Conservation (phyloP, 73 alveolate genomes). For the Strombidium stylifer region DNA sequence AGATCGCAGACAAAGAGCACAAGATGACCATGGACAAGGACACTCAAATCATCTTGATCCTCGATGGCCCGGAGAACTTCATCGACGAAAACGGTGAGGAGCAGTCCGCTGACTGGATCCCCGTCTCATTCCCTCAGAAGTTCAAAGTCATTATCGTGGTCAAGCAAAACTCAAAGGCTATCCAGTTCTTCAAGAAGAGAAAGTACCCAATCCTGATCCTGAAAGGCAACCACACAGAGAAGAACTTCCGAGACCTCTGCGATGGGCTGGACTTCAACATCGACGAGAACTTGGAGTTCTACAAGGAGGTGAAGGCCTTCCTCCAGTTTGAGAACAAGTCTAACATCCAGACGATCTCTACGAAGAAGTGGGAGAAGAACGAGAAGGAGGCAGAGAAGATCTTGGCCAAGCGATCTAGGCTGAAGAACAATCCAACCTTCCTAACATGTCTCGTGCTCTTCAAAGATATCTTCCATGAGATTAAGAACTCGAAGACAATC, state of each 20-base stretch:
- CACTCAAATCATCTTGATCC: conserved; percentile 53
- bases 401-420: conserved; percentile 9
- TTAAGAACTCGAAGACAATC: no score
- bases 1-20: conserved; percentile 52
- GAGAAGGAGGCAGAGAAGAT: not conserved
- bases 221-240: conserved; percentile 13
- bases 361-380: not conserved
- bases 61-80: conserved; percentile 70
- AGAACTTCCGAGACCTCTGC: no score
- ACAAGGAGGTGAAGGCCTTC: no score
- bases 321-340: no score
- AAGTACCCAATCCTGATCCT: conserved; percentile 21
- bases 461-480: not conserved
- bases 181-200: conserved; percentile 51
- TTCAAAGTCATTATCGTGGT: conserved; percentile 62
- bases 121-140: conserved; percentile 66
- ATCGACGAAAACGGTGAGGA: conserved; percentile 51
- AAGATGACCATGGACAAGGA: conserved; percentile 48
- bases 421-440: conserved; percentile 8
- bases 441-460: not conserved
- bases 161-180: conserved; percentile 58
- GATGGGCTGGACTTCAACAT: no score
- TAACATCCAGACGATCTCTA: not conserved
- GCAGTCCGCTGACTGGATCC: conserved; percentile 79
- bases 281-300: no score